Evolutionary conservation across 768 basidiomycete genomes (phyloP).

Genomic region (Nidularia pulvinata): DNA sequence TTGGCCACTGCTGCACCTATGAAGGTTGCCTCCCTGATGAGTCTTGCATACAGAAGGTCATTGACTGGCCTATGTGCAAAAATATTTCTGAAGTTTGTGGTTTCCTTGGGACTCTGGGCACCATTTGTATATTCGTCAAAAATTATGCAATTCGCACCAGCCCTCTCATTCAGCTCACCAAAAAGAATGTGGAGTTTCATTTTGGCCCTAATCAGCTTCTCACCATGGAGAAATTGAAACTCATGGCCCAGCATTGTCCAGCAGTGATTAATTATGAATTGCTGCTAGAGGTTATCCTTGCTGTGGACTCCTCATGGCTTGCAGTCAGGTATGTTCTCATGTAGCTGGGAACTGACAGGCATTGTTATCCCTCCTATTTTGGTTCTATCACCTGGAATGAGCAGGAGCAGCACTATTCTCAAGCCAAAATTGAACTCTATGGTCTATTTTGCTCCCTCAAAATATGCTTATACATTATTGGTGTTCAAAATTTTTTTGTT

Average conservation of each 20-base stretch:
- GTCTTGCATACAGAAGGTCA: constrained; percentile 17
- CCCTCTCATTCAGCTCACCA: constrained; percentile 17
- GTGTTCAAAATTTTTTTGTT: constrained; percentile 21
- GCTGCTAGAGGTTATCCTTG: constrained; percentile 19
- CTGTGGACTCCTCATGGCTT: constrained; percentile 32
- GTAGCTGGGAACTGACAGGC: constrained; percentile 15
- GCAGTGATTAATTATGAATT: constrained; percentile 28
- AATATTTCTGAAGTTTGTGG: constrained; percentile 16
- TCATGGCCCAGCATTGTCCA: constrained; percentile 13
- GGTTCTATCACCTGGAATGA: constrained; percentile 30
- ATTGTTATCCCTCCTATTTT: constrained; percentile 20
- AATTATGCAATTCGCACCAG: constrained; percentile 17
- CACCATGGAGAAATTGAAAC: constrained; percentile 19
- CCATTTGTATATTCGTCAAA: constrained; percentile 23
- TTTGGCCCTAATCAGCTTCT: constrained; percentile 22
- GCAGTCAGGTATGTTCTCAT: constrained; percentile 29
- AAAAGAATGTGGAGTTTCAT: constrained; percentile 20
- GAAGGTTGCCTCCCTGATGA: constrained; percentile 25
- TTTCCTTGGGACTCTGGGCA: constrained; percentile 26
- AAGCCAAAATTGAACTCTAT: constrained; percentile 36
- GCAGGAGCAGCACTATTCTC: constrained; percentile 26
- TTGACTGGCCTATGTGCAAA: constrained; percentile 17
- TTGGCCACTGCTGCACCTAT: constrained; percentile 32
- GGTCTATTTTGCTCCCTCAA: constrained; percentile 23
- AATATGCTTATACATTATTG: constrained; percentile 7